phyloP scores from a whole-genome alignment of 495 filamentous ascomycete species.

The Aspergillus ostianus region DNA sequence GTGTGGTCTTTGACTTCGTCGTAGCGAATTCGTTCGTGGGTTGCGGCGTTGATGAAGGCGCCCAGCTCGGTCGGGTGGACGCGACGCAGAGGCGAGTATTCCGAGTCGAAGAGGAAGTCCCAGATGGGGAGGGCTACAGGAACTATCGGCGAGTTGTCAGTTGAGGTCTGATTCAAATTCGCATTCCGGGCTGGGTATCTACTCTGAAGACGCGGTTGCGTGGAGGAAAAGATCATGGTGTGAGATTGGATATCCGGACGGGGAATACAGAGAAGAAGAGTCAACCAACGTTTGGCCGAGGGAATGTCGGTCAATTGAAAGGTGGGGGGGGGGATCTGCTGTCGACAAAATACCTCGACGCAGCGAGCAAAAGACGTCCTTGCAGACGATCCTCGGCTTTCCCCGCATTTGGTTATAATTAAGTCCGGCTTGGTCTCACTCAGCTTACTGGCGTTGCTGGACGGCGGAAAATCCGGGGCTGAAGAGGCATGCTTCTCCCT shows the following conservation, averaged over 20 bases:
- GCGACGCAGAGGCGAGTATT: slow-evolving; percentile 40
- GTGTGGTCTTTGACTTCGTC: slow-evolving; percentile 48
- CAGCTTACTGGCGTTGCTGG: neutral
- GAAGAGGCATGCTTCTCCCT: too few species aligned
- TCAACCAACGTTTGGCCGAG: neutral
- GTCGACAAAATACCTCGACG: neutral
- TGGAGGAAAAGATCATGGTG: slow-evolving; percentile 3
- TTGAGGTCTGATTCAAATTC: neutral
- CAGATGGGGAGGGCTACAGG: slow-evolving; percentile 54
- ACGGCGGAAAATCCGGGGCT: too few species aligned
- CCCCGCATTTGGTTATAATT: neutral
- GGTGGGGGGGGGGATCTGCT: neutral
- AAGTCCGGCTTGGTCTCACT: neutral
- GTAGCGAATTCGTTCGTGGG: slow-evolving; percentile 55
- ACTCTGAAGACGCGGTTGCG: neutral
- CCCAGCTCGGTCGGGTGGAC: slow-evolving; percentile 35
- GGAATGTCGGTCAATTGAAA: neutral
- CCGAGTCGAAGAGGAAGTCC: slow-evolving; percentile 60
- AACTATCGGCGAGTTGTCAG: slow-evolving; percentile 28
- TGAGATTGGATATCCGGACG: too few species aligned
- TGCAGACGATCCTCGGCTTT: neutral
- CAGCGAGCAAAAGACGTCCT: neutral
- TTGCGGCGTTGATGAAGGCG: slow-evolving; percentile 55
- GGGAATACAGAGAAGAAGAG: neutral
- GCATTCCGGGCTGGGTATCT: neutral